These are phyloP conservation scores for Paraphoma sp. DNA, from an alignment of 2,329 filamentous ascomycete genomes.

Conservation along the genomic window DNA sequence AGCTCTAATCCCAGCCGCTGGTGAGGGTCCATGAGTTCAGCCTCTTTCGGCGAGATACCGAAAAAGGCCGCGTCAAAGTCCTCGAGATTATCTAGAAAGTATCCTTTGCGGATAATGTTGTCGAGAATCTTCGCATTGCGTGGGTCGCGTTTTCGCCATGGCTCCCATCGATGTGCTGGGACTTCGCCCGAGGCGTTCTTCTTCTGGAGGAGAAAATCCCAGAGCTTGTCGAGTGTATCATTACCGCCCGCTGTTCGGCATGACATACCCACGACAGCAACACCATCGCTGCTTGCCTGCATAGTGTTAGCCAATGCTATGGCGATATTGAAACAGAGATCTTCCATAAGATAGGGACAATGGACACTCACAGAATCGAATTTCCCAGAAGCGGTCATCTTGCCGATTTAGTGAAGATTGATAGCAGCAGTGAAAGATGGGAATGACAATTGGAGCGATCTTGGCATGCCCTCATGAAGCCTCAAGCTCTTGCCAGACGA, in stretches of 20 bases:
- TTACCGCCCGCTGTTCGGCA: slow-evolving; percentile 42
- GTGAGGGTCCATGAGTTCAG: slow-evolving; percentile 34
- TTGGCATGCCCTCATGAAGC: too few relatives aligned
- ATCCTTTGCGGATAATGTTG: slow-evolving; percentile 34
- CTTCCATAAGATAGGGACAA: too few relatives aligned
- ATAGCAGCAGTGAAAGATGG: too few relatives aligned
- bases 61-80: slow-evolving; percentile 39
- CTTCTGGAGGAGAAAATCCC: slow-evolving; percentile 40
- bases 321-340: too few relatives aligned
- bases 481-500: too few relatives aligned
- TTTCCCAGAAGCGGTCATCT: neutral
- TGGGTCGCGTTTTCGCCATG: slow-evolving; percentile 33
- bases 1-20: slow-evolving; percentile 32
- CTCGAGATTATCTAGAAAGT: slow-evolving; percentile 38
- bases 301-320: too few relatives aligned
- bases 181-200: slow-evolving; percentile 38
- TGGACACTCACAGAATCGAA: too few relatives aligned
- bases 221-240: slow-evolving; percentile 40
- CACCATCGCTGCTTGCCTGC: slow-evolving; percentile 8
- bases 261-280: slow-evolving; percentile 45
- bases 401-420: neutral
- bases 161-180: slow-evolving; percentile 41
- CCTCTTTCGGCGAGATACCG: slow-evolving; percentile 38
- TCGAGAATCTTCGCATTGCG: slow-evolving; percentile 33
- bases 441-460: too few relatives aligned